These are phyloP conservation scores for Raphanus hybrid DNA, from an alignment of 441 rosid species.

Conservation along the genomic window DNA sequence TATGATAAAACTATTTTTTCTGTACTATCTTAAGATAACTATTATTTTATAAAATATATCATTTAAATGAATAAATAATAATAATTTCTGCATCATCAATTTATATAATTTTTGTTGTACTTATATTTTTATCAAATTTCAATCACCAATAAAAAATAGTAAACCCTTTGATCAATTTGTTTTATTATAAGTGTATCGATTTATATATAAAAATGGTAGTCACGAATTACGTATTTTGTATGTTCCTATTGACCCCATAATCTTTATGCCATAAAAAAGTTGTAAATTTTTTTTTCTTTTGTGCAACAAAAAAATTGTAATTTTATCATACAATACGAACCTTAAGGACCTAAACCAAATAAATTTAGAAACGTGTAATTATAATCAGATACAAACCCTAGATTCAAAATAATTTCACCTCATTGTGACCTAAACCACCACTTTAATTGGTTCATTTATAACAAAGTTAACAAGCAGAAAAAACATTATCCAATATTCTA, in stretches of 20 bases:
- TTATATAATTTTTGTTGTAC: background rate
- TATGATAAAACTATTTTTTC: background rate
- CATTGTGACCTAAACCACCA: background rate
- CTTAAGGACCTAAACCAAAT: background rate
- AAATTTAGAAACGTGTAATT: background rate
- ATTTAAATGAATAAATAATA: background rate
- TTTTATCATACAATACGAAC: background rate
- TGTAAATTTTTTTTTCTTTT: too few species aligned
- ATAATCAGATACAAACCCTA: constrained; percentile 14
- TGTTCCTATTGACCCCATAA: background rate
- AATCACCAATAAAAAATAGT: background rate
- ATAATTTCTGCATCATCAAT: background rate
- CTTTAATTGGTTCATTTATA: background rate
- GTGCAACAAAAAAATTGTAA: background rate
- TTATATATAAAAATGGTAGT: background rate
- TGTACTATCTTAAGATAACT: background rate
- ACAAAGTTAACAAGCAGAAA: background rate
- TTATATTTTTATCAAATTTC: background rate
- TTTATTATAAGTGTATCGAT: background rate
- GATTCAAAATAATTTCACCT: background rate
- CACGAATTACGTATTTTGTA: background rate
- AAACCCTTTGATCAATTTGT: background rate
- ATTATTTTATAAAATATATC: background rate
- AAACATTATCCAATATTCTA: constrained; percentile 1
- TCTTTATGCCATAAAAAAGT: background rate